phyloP scores from a whole-genome alignment of 805 yeast genomes.

The Ogataea wickerhamii region DNA sequence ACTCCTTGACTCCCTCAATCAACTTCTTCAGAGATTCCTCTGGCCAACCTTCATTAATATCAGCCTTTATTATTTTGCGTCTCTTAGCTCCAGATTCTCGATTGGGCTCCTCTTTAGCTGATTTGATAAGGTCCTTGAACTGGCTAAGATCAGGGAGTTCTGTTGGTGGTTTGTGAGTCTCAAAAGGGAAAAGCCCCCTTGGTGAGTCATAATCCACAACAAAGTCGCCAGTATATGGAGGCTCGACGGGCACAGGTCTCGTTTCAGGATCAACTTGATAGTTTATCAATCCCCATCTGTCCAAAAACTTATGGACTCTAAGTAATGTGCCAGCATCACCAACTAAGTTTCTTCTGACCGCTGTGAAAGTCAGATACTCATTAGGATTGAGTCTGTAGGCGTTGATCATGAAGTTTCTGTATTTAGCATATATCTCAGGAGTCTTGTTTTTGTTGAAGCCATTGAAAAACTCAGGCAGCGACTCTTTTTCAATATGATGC shows the following conservation, averaged over 20 bases:
- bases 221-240: constrained; percentile 75
- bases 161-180: constrained; percentile 66
- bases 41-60: constrained; percentile 56
- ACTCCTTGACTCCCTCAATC: constrained; percentile 57
- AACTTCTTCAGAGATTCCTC: constrained; percentile 57
- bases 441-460: constrained; percentile 63
- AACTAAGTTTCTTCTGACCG: constrained; percentile 83
- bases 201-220: constrained; percentile 83
- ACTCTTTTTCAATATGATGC: constrained; percentile 74
- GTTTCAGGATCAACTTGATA: constrained; percentile 84
- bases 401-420: constrained; percentile 85
- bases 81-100: constrained; percentile 22
- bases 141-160: constrained; percentile 37
- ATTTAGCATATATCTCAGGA: constrained; percentile 73
- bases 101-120: constrained; percentile 6
- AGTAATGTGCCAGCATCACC: constrained; percentile 90
- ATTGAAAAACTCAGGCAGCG: constrained; percentile 84
- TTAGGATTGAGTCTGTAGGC: constrained; percentile 85
- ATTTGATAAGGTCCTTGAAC: constrained; percentile 23
- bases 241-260: constrained; percentile 64
- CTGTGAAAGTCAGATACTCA: constrained; percentile 85
- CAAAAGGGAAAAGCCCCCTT: constrained; percentile 87
- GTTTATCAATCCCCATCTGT: constrained; percentile 90
- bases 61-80: constrained; percentile 30
- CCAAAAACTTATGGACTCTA: constrained; percentile 78